A percentile compares a stretch with the other conserved stretches of the same genome.
These are phyloP conservation scores for Eucalyptus microcorys DNA, from an alignment of 345 rosid genomes.

Conservation along the genomic window DNA sequence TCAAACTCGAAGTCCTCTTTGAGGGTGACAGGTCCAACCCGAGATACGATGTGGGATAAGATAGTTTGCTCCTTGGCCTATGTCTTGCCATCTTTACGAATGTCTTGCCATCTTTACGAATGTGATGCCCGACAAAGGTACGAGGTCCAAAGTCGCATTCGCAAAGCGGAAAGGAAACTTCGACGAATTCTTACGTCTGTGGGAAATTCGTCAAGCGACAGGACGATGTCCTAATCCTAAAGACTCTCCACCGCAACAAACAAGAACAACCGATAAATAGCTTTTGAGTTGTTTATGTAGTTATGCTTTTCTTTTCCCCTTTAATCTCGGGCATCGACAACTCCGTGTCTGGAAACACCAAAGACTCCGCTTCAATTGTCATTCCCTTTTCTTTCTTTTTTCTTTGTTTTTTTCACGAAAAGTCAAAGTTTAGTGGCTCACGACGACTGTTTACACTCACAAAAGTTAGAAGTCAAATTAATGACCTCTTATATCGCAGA, in stretches of 20 bases:
- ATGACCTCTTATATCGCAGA: not conserved
- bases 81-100: not conserved
- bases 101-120: not conserved
- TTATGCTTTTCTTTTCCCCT: not conserved
- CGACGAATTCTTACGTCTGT: not conserved
- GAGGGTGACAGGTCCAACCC: not conserved
- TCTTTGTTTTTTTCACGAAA: too few relatives aligned
- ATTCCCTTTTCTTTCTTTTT: not conserved
- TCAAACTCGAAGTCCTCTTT: too few relatives aligned
- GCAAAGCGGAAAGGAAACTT: not conserved
- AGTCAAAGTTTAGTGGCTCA: not conserved
- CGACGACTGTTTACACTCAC: accelerated
- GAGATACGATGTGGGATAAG: not conserved
- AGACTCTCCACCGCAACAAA: not conserved
- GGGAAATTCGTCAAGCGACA: not conserved
- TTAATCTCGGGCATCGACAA: not conserved
- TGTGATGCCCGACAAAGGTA: not conserved
- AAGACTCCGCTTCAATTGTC: not conserved
- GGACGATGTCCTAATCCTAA: not conserved
- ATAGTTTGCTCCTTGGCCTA: not conserved
- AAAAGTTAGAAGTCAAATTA: not conserved
- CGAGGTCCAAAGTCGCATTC: not conserved
- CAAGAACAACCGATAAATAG: not conserved
- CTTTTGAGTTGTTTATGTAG: not conserved
- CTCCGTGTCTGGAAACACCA: not conserved